Conservation (phyloP, 768 basidiomycete genomes). For the Serpula lacrymans region DNA sequence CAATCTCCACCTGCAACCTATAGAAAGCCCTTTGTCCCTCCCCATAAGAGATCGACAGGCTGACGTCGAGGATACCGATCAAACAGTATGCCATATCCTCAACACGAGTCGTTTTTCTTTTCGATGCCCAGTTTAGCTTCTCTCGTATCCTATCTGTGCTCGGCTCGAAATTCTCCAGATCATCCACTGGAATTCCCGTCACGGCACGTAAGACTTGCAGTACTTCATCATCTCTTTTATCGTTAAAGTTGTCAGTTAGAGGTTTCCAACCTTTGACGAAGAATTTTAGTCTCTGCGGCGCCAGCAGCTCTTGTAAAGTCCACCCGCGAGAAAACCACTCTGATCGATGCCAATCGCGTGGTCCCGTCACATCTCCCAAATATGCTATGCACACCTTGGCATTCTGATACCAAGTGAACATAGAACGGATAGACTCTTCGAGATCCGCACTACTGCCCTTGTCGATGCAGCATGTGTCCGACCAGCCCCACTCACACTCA, state of each 20-base stretch:
- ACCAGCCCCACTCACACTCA: slow-evolving; percentile 22
- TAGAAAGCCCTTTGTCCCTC: slow-evolving; percentile 28
- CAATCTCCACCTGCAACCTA: slow-evolving; percentile 19
- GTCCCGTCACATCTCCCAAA: slow-evolving; percentile 13
- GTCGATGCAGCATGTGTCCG: slow-evolving; percentile 30
- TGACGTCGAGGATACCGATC: slow-evolving; percentile 22
- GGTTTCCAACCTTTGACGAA: slow-evolving; percentile 19
- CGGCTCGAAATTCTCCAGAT: slow-evolving; percentile 19
- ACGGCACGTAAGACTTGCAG: slow-evolving; percentile 9
- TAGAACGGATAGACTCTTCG: slow-evolving; percentile 27
- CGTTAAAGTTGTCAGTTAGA: slow-evolving; percentile 12
- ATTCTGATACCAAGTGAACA: slow-evolving; percentile 30
- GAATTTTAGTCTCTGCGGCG: slow-evolving; percentile 23
- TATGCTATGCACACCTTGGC: slow-evolving; percentile 26
- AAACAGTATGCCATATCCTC: slow-evolving; percentile 29
- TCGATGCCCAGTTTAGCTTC: slow-evolving; percentile 28
- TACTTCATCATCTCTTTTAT: slow-evolving; percentile 11
- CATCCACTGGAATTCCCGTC: slow-evolving; percentile 19
- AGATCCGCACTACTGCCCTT: slow-evolving; percentile 21
- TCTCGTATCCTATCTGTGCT: slow-evolving; percentile 15
- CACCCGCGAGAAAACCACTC: slow-evolving; percentile 23
- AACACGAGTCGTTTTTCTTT: slow-evolving; percentile 21
- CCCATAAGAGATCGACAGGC: slow-evolving; percentile 22
- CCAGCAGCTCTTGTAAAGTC: slow-evolving; percentile 23
- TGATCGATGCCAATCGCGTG: slow-evolving; percentile 14